Evolutionary conservation across 176 grass and related monocot species (phyloP).

Genomic region (Oropetium thomaeum): DNA sequence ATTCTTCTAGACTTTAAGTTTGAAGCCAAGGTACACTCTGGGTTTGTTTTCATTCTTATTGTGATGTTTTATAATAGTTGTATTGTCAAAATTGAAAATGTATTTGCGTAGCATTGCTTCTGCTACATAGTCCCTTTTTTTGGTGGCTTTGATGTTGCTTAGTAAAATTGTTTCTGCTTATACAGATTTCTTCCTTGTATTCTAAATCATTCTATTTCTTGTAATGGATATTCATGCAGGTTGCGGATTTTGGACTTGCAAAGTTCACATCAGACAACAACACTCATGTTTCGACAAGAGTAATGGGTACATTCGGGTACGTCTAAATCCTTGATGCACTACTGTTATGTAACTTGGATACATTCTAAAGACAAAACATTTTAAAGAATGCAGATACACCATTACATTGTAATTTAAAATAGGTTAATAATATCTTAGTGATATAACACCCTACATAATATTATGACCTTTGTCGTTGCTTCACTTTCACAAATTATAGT

Average conservation of each 20-base stretch:
- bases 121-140: background rate
- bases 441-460: background rate
- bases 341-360: background rate
- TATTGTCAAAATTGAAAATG: background rate
- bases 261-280: slow-evolving; percentile 61
- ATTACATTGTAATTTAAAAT: background rate
- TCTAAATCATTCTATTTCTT: background rate
- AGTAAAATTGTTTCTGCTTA: too few relatives aligned
- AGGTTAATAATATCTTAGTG: background rate
- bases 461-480: background rate
- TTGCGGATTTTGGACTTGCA: slow-evolving; percentile 80
- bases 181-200: background rate
- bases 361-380: background rate
- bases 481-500: slow-evolving; percentile 12
- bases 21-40: slow-evolving; percentile 60
- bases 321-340: slow-evolving; percentile 12
- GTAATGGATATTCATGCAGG: slow-evolving; percentile 27
- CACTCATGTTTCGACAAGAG: slow-evolving; percentile 76
- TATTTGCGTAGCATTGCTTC: slow-evolving; percentile 12
- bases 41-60: slow-evolving; percentile 20
- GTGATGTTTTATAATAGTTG: background rate
- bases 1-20: slow-evolving; percentile 82
- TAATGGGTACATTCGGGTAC: slow-evolving; percentile 80
- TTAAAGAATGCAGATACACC: background rate
- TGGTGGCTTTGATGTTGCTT: background rate